These are phyloP conservation scores for Vachellia pachyceras DNA, from an alignment of 306 rosid genomes.

Conservation along the genomic window DNA sequence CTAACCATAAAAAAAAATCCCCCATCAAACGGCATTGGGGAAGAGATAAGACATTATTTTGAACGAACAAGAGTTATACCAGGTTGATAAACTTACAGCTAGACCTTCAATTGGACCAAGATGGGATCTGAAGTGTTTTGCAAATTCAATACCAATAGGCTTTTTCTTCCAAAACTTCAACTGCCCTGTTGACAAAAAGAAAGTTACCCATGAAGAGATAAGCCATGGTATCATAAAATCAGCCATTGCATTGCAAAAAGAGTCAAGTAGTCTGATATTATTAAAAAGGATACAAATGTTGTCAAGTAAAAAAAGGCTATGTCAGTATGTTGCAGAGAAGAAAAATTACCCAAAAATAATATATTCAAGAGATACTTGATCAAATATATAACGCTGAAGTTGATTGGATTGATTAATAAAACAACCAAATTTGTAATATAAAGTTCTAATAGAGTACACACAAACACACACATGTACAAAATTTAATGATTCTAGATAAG, in stretches of 20 bases:
- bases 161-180: constrained; percentile 98
- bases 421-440: neutral
- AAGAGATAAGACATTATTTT: constrained; percentile 29
- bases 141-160: constrained; percentile 88
- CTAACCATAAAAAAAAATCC: constrained; percentile 7
- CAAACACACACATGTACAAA: neutral
- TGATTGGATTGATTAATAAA: constrained; percentile 13
- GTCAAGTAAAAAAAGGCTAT: neutral
- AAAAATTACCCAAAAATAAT: neutral
- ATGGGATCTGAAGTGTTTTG: constrained; percentile 95
- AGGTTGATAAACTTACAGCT: constrained; percentile 69
- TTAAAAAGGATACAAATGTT: constrained; percentile 11
- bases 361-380: neutral
- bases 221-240: neutral
- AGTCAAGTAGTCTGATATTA: constrained; percentile 8
- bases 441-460: neutral
- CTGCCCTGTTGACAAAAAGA: constrained; percentile 63
- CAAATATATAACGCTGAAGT: constrained; percentile 1
- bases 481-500: constrained; percentile 5
- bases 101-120: constrained; percentile 97
- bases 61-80: constrained; percentile 18
- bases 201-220: constrained; percentile 29
- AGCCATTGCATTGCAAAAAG: neutral
- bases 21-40: constrained; percentile 28
- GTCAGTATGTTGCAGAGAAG: neutral